Evolutionary conservation across 2,329 filamentous ascomycete species (phyloP).

Genomic region (Ascochyta lentis): DNA sequence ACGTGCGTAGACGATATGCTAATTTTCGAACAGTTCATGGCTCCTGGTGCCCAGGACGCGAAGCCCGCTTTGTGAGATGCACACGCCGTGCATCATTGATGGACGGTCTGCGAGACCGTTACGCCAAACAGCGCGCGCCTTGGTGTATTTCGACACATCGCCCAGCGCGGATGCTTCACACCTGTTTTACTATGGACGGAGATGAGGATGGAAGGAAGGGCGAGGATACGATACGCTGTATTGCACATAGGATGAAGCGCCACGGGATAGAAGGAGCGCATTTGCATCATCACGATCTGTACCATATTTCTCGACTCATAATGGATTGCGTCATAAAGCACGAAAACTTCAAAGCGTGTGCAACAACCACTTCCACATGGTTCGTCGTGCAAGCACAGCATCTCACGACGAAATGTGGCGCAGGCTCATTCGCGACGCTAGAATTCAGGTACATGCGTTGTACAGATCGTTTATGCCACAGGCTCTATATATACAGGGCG

Average conservation of each 20-base stretch:
- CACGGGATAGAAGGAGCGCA: constrained; percentile 13
- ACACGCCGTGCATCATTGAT: background rate
- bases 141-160: background rate
- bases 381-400: too few species aligned
- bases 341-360: background rate
- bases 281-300: constrained; percentile 28
- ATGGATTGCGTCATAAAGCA: constrained; percentile 28
- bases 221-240: constrained; percentile 22
- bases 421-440: background rate
- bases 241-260: constrained; percentile 19
- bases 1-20: constrained; percentile 5
- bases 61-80: constrained; percentile 46
- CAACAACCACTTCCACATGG: too few species aligned
- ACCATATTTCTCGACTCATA: constrained; percentile 41
- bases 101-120: background rate
- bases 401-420: too few species aligned
- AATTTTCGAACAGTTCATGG: constrained; percentile 40
- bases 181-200: constrained; percentile 32
- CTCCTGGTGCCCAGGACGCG: constrained; percentile 41
- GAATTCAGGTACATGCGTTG: constrained; percentile 11
- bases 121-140: background rate
- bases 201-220: constrained; percentile 3
- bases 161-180: constrained; percentile 23
- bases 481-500: constrained; percentile 45
- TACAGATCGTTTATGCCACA: constrained; percentile 24